Conservation (phyloP, 352 stramenopile species). For the Pythium rhizo-oryzae region DNA sequence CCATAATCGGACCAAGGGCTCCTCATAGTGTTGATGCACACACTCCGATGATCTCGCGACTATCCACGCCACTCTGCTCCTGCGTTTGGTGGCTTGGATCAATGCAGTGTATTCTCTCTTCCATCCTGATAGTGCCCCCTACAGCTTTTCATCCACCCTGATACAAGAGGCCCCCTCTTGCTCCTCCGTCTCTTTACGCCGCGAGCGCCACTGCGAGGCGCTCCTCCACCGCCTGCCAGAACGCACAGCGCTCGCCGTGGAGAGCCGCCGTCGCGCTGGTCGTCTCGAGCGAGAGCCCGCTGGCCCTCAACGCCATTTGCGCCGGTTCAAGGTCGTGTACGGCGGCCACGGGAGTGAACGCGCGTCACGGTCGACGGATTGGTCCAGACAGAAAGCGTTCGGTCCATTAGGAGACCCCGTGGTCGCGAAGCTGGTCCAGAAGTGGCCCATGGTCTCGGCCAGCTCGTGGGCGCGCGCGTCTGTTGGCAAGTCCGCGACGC, state of each 20-base stretch:
- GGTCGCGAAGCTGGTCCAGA: conserved; percentile 26
- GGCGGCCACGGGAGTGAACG: conserved; percentile 2
- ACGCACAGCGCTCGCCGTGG: conserved; percentile 22
- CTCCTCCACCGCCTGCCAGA: conserved; percentile 22
- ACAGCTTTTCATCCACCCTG: too few relatives aligned
- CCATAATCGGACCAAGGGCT: neutral
- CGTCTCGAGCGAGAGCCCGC: conserved; percentile 1
- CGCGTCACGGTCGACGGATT: too few relatives aligned
- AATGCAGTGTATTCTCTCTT: too few relatives aligned
- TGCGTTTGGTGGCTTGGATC: too few relatives aligned
- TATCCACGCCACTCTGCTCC: too few relatives aligned
- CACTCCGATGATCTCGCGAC: too few relatives aligned
- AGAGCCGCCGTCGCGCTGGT: conserved; percentile 17
- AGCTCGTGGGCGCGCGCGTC: neutral
- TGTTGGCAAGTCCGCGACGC: neutral
- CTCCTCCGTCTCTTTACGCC: too few relatives aligned
- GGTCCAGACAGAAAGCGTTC: too few relatives aligned
- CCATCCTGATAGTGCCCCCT: too few relatives aligned
- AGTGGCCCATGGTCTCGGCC: conserved; percentile 3
- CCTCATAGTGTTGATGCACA: too few relatives aligned
- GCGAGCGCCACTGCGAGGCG: conserved; percentile 4
- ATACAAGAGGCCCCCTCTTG: too few relatives aligned
- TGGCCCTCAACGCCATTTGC: conserved; percentile 15
- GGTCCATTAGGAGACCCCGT: conserved; percentile 12
- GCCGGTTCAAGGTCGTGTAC: neutral